Conservation (phyloP, 257 asterid species). For the Scutellaria galericulata region DNA sequence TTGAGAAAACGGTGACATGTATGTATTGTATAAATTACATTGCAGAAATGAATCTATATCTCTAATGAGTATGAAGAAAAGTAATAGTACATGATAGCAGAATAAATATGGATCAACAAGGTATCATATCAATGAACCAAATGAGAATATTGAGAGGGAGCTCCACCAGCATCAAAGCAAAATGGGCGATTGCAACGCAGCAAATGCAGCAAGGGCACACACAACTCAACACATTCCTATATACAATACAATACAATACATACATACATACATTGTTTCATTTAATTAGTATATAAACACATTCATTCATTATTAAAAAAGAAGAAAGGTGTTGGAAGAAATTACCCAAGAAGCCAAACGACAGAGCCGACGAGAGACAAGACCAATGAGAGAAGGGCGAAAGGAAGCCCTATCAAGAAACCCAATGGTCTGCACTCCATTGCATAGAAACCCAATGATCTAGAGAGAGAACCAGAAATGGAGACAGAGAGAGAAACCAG, state of each 20-base stretch:
- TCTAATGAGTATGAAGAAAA: no score
- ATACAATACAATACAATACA: no score
- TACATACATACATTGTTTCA: no score
- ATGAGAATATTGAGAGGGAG: constrained; percentile 49
- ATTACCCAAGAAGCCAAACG: constrained; percentile 59
- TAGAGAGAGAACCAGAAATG: no score
- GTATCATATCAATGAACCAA: constrained; percentile 57
- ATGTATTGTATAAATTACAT: no score
- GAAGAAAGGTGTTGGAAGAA: background rate
- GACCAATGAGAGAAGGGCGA: constrained; percentile 51
- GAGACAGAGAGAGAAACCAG: background rate
- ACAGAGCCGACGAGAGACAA: constrained; percentile 59
- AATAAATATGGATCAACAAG: constrained; percentile 45
- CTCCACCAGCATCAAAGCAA: constrained; percentile 49
- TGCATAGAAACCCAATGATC: no score
- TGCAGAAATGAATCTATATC: no score
- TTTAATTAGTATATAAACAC: no score
- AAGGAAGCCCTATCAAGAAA: constrained; percentile 65
- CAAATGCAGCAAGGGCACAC: constrained; percentile 68
- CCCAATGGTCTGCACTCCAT: constrained; percentile 66
- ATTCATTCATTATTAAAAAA: background rate
- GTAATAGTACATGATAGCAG: no score
- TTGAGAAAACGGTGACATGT: no score
- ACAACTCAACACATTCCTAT: constrained; percentile 48
- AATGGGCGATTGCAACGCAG: constrained; percentile 49